These are phyloP conservation scores for Lentinus tigrinus DNA, from an alignment of 768 basidiomycete species.

Conservation along the genomic window DNA sequence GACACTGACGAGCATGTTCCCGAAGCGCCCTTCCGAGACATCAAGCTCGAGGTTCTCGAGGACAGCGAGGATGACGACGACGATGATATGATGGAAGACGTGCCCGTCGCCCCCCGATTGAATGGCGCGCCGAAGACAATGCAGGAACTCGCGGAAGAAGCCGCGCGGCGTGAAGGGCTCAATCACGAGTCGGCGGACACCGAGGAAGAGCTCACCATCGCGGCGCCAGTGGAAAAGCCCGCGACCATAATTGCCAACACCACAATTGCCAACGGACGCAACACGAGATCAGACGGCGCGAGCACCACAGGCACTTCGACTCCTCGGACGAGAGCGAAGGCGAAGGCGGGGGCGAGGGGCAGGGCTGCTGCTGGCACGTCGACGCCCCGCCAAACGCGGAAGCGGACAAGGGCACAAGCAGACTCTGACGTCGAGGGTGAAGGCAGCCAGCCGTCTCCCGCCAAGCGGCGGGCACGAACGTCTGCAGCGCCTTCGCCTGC, in stretches of 20 bases:
- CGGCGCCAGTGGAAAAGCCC: too few species aligned
- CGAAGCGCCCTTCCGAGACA: constrained; percentile 11
- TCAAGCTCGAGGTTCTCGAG: constrained; percentile 12
- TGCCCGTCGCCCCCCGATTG: constrained; percentile 2
- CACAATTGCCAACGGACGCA: constrained; percentile 6
- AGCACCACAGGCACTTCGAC: constrained; percentile 10
- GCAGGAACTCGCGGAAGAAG: constrained; percentile 59
- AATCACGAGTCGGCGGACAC: neutral
- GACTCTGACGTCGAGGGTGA: constrained; percentile 13
- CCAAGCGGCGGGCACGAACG: constrained; percentile 17
- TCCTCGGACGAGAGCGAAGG: neutral
- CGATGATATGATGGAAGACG: constrained; percentile 26
- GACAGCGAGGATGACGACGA: constrained; percentile 32
- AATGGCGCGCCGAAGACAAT: constrained; percentile 53
- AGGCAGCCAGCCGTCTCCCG: constrained; percentile 3
- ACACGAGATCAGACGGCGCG: neutral
- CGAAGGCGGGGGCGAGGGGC: neutral
- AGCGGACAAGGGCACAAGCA: constrained; percentile 18
- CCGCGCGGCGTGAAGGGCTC: constrained; percentile 9
- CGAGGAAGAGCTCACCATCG: constrained; percentile 2
- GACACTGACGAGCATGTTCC: constrained; percentile 18
- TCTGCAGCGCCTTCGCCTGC: constrained; percentile 3
- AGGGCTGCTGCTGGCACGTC: neutral
- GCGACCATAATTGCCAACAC: too few species aligned
- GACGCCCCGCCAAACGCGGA: constrained; percentile 18